Percentiles rank a stretch among this genome's conserved stretches.
Conservation (phyloP, 164 flowering plant genomes). For the Pachysandra terminalis region DNA sequence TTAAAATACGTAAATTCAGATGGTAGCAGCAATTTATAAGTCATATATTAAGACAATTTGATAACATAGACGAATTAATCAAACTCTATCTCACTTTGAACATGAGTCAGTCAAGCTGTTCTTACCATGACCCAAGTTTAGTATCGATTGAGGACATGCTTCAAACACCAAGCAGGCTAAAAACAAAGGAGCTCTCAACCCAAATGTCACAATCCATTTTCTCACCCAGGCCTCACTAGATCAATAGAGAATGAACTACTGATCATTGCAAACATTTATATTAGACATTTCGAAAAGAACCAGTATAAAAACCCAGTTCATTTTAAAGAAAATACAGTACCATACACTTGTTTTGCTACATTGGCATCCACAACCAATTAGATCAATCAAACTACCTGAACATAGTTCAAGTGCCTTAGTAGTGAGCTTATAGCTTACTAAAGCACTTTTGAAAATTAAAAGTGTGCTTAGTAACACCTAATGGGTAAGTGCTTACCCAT, state of each 20-base stretch:
- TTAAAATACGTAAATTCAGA: neutral
- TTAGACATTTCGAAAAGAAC: neutral
- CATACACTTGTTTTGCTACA: no score
- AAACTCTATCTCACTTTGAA: constrained; percentile 4
- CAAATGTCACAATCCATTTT: neutral
- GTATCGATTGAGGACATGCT: neutral
- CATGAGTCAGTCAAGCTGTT: neutral
- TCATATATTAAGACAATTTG: neutral
- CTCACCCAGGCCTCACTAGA: neutral
- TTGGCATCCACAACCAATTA: no score
- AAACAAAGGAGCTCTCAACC: neutral
- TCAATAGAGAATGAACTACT: neutral
- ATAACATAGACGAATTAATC: neutral
- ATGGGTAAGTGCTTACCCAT: no score
- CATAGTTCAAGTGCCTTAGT: no score
- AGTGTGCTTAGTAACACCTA: no score
- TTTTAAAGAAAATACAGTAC: no score
- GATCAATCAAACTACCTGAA: no score
- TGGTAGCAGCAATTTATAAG: neutral
- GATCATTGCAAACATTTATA: neutral
- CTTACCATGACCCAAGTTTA: neutral
- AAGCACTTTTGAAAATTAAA: no score
- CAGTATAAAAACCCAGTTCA: no score
- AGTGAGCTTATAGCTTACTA: no score
- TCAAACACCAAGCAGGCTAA: neutral